phyloP scores from a whole-genome alignment of 75 land plant species.

The Pinus tabuliformis region DNA sequence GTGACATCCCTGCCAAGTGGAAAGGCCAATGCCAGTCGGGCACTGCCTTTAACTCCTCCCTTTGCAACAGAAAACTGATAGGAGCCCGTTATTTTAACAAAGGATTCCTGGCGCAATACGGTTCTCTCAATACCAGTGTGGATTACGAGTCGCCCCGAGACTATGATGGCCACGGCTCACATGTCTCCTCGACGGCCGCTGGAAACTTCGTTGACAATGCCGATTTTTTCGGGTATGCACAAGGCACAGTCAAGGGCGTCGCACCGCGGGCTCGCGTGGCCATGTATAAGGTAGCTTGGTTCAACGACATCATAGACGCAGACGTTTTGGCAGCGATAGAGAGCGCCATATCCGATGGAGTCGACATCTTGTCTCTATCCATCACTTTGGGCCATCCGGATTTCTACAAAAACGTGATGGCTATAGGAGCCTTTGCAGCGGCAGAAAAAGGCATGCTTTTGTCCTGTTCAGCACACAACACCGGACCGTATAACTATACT shows the following conservation, averaged over 20 bases:
- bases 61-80: conserved; percentile 17
- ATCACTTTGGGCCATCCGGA: conserved; percentile 25
- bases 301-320: conserved; percentile 8
- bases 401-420: conserved; percentile 29
- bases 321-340: conserved; percentile 37
- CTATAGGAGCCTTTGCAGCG: conserved; percentile 45
- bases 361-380: conserved; percentile 40
- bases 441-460: conserved; percentile 35
- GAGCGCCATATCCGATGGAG: conserved; percentile 46
- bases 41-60: conserved; percentile 3
- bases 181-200: too few relatives aligned
- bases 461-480: conserved; percentile 33
- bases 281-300: conserved; percentile 23
- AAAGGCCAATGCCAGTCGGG: conserved; percentile 24
- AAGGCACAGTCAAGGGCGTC: conserved; percentile 16
- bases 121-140: neutral
- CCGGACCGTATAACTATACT: conserved; percentile 23
- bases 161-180: conserved; percentile 29
- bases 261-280: conserved; percentile 23
- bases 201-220: conserved; percentile 19
- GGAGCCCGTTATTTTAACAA: neutral
- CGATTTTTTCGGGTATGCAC: conserved; percentile 14
- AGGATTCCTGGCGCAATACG: conserved; percentile 13
- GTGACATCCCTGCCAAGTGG: conserved; percentile 23
- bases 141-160: conserved; percentile 18